Base-by-base conservation (phyloP, 257 asterid species). In the Primulina eburnea region DNA sequence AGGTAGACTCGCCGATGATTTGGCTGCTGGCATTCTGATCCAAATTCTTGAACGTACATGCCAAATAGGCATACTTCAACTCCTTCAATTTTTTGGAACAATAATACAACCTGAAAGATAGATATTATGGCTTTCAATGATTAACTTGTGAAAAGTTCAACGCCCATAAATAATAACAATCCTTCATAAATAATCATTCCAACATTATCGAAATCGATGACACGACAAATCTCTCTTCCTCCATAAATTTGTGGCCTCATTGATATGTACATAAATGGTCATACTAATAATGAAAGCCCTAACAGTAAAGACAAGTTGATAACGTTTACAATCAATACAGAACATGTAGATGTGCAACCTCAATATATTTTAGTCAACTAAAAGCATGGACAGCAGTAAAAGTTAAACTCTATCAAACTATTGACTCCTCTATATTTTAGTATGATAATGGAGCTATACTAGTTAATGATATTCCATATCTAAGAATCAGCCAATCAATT, bases 41-140 rank as follows among this genome's bases (percentile, higher is more conserved):
- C 99, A 68, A 91, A 94, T 85, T 94, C 99, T 86, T 94, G 99
- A 71, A 94, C 95, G 68, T 91, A 94, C 99, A 94, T 91, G 79
- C 97, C 97, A 73, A 91, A 94, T 61, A 94, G 83, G 85, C 99
- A 94, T 38, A 94, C 97, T 84, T 94, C 99, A 60, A 94, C 96
- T 47, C 97, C 99, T 89, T 91, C 97, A 74, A 94, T 91, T 81
- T 83, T 89, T 80, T 94, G 99, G 83, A 94, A 94, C 77, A 91
- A 81, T 65, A 94, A 82, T 67, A 94, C 73, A 64, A 94, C 97
- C 99, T 91, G 90, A 35, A 82, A 77, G 64, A 79, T 24, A 52
- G 76, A 67, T 68, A 61, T 62, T 60, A 72, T 57, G 77, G 74
- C 67, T 32, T 75, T 65, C 34, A 52, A 69, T 38, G 32, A 58